These are phyloP conservation scores for Penicillium occitanis DNA, from an alignment of 2,329 filamentous ascomycete species.

Conservation along the genomic window DNA sequence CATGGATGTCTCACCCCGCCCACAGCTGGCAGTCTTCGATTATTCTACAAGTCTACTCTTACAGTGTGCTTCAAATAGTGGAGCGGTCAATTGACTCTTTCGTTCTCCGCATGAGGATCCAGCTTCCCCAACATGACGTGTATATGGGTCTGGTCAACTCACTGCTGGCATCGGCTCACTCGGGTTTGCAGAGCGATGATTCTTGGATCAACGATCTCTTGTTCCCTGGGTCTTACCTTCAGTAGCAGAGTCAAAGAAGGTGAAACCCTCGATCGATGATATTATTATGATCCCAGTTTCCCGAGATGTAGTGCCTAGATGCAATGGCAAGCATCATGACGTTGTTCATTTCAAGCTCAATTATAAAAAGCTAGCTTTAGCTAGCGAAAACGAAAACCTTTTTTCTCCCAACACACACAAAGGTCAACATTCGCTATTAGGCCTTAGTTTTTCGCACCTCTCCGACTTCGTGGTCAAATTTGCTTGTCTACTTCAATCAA, in stretches of 20 bases:
- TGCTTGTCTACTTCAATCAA: no score
- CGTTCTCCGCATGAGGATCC: conserved; percentile 1
- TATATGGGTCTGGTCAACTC: background rate
- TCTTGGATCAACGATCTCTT: background rate
- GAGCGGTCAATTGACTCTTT: background rate
- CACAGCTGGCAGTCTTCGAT: background rate
- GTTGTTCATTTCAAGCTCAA: background rate
- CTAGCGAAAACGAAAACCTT: background rate
- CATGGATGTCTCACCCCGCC: background rate
- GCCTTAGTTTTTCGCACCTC: background rate
- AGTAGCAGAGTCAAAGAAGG: background rate
- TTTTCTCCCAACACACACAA: background rate
- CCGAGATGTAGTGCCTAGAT: background rate
- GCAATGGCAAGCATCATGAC: conserved; percentile 6
- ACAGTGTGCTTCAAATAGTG: background rate
- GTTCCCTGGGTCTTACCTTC: background rate
- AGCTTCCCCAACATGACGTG: conserved; percentile 11
- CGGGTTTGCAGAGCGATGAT: background rate
- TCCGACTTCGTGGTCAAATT: background rate
- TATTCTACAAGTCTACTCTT: background rate
- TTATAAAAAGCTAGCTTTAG: conserved; percentile 9
- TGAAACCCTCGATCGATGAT: background rate
- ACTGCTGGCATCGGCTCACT: conserved; percentile 2
- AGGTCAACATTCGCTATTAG: background rate
- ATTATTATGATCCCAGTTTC: background rate